Conservation (phyloP, 345 rosid genomes). For the Lumnitzera littorea region DNA sequence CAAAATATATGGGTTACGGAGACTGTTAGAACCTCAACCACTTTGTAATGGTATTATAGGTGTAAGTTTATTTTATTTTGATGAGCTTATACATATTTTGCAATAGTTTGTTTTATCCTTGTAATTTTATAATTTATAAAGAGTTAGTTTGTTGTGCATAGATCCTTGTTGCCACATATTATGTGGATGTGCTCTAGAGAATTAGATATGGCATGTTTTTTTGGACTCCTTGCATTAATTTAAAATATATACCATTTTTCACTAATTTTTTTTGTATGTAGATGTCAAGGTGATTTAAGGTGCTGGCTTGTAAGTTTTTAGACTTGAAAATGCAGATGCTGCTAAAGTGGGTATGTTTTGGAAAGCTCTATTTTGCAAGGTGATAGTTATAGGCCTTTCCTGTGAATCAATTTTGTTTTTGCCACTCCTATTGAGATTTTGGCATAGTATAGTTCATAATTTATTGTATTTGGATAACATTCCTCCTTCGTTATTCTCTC, state of each 20-base stretch:
- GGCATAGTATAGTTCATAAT: no score
- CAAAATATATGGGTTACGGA: slow-evolving; percentile 93
- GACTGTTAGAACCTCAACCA: slow-evolving; percentile 86
- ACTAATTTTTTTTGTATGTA: slow-evolving; percentile 11
- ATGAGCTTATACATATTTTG: not conserved
- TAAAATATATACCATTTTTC: not conserved
- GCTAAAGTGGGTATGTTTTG: slow-evolving; percentile 45
- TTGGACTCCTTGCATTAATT: not conserved
- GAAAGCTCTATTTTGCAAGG: slow-evolving; percentile 4
- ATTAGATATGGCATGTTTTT: slow-evolving; percentile 6
- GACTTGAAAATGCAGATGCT: slow-evolving; percentile 65
- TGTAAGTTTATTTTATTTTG: not conserved
- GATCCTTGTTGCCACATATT: slow-evolving; percentile 84
- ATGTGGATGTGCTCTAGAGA: slow-evolving; percentile 68
- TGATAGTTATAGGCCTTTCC: not conserved
- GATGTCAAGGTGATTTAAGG: slow-evolving; percentile 87
- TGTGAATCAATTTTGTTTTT: no score
- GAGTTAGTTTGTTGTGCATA: slow-evolving; percentile 10
- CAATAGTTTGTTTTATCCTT: not conserved
- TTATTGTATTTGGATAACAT: not conserved
- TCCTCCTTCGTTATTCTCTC: not conserved
- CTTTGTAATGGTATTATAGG: slow-evolving; percentile 53
- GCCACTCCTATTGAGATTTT: no score
- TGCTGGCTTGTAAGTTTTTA: slow-evolving; percentile 92
- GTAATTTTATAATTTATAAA: not conserved